These are phyloP conservation scores for Blastobotrys muscicola DNA, from an alignment of 805 yeast species.

Conservation along the genomic window DNA sequence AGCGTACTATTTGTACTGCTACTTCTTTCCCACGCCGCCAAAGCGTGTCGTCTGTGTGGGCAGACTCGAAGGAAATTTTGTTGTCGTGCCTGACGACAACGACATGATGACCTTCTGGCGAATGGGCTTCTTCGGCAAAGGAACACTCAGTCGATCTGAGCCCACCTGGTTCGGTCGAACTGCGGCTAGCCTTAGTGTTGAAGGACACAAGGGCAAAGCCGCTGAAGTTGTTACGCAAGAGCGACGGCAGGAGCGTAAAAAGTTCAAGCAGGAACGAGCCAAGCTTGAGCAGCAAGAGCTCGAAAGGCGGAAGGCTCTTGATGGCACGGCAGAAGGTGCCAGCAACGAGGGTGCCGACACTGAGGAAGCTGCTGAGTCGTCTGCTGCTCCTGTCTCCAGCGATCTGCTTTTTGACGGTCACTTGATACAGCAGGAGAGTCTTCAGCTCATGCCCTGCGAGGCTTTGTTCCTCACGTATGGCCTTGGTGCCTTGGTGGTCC, in stretches of 20 bases:
- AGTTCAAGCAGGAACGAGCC: conserved; percentile 62
- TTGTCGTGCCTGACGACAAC: conserved; percentile 26
- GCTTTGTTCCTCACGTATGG: conserved; percentile 58
- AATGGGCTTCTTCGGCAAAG: conserved; percentile 91
- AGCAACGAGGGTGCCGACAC: background rate
- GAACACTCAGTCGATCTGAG: conserved; percentile 78
- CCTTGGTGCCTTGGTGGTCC: conserved; percentile 38
- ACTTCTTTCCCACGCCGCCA: conserved; percentile 13
- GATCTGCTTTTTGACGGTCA: conserved; percentile 24
- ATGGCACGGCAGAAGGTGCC: conserved; percentile 25
- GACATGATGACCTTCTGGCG: conserved; percentile 62
- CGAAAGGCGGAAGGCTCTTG: conserved; percentile 31
- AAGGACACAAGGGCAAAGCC: conserved; percentile 27
- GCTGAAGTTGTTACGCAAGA: conserved; percentile 71
- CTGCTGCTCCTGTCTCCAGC: conserved; percentile 33
- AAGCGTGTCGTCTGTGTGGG: conserved; percentile 15
- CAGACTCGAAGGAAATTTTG: conserved; percentile 20
- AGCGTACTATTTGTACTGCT: conserved; percentile 34
- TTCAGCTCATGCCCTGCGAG: conserved; percentile 72
- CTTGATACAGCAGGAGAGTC: conserved; percentile 27
- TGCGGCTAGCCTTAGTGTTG: conserved; percentile 42
- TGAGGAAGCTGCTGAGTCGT: background rate
- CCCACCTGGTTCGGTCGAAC: conserved; percentile 83
- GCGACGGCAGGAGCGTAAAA: conserved; percentile 61
- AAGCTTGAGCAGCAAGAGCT: conserved; percentile 44